Base-by-base conservation (phyloP, 768 basidiomycete genomes). In the Lactarius pseudohatsudake region DNA sequence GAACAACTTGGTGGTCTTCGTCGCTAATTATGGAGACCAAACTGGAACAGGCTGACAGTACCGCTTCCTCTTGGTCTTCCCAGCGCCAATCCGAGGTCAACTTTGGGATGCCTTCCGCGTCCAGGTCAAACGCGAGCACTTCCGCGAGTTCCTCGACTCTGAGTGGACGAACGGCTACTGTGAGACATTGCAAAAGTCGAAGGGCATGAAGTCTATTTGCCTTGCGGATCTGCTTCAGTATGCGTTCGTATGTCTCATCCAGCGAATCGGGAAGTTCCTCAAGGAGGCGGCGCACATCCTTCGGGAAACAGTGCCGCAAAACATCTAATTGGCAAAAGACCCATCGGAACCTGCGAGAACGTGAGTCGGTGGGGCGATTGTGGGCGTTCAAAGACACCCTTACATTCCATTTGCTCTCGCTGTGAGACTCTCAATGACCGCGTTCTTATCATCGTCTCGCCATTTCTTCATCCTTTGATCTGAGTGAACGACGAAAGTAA, bases 161-260 rank as follows among this genome's bases (percentile, higher is more conserved):
- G 47, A 50, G 47, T 50, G 47, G 47, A 50, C 47, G 47, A 13
- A 4, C 11, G 47, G 47, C 47, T 22, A 50, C 47, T 5, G n/a
- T 11, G 47, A 50, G 47, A 50, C 47, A 50, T 50, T 50, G 47
- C 22, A 50, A n/a, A 50, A 50, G 47, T 50, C n/a, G 45, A 47
- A 22, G 8, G 4, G 45, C 45, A 4, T 22, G 1, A 3, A 0
- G 9, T n/a, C 3, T 9, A 20, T 22, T 47, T n/a, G 45, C n/a
- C 3, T 47, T 47, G n/a, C 0, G 9, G n/a, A 47, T 47, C 9
- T 47, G n/a, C n/a, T 47, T 47, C 45, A 47, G 45, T n/a, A 47
- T 47, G 9, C 45, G 45, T 20, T 47, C 4, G n/a, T 47, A 47
- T 11, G 45, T 47, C 45, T 22, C 45, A 10, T 47, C 45, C 45